Conservation (phyloP, 73 alveolate species). For the Breviolum minutum region DNA sequence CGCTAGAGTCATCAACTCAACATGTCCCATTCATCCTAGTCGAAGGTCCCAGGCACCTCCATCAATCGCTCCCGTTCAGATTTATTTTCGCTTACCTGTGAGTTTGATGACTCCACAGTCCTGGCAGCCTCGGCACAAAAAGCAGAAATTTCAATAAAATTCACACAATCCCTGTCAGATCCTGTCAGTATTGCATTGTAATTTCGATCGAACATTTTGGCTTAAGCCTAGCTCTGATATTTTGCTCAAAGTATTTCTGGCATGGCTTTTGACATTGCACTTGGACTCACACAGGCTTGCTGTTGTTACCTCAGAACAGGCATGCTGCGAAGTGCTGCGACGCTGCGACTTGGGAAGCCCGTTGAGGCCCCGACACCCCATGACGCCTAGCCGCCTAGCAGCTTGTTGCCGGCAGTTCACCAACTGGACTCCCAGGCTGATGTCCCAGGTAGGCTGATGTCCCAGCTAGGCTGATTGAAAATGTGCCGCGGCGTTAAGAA, state of each 20-base stretch:
- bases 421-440: no score
- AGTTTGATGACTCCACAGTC: background rate
- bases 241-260: background rate
- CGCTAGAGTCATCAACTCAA: background rate
- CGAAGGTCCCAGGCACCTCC: background rate
- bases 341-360: no score
- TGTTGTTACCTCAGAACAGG: background rate
- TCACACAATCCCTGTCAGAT: no score
- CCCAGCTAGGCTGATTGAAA: no score
- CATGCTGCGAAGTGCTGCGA: background rate
- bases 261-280: background rate
- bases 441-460: no score
- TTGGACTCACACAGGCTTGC: background rate
- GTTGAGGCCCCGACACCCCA: no score
- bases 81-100: background rate
- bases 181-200: no score
- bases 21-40: background rate
- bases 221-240: no score
- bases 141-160: background rate
- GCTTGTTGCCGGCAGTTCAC: no score
- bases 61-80: conserved; percentile 11
- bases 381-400: no score
- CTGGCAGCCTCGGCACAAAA: background rate
- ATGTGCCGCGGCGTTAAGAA: no score
- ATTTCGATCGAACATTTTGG: no score